Base-by-base conservation (phyloP, 192 early-diverging fungal genomes). In the Umbelopsis sp. region DNA sequence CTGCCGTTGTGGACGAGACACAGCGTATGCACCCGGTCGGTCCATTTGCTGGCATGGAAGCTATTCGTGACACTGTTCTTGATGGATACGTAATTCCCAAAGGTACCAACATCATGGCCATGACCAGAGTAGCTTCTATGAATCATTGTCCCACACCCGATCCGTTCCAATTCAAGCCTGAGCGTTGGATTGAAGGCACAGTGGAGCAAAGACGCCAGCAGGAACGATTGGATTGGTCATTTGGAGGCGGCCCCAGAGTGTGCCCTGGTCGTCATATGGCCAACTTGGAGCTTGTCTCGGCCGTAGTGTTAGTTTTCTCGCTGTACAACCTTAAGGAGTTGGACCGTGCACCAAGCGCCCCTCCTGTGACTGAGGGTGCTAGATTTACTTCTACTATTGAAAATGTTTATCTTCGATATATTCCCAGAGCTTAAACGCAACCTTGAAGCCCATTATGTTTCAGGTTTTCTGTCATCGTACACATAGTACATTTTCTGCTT, bases 211-310 rank as follows among this genome's bases (percentile, higher is more conserved):
- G 30, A 27, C 23, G 21, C 12, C 48, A 52, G n/a, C 48, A 49
- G 67, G 44, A 49, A 0, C 10, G 55, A 61, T 25, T 61, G 12
- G 55, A 61, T 25, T 61, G 55, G 55, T 27, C 55, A 30, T 61
- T 61, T 18, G 55, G 55, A 3, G 30, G 55, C 18, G 66, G 66
- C 16, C 66, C 66, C 1, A 23, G 66, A 47, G 27, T 67, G 16
- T 67, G 66, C 66, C 66, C 66, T 33, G 66, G 66, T 49, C 66
- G 66, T 18, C 66, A 67, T 46, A 27, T 67, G 66, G 66, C 66
- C 25, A 67, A 47, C n/a, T 33, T 67, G 23, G 66, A 67, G 66
- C 46, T 67, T 16, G 30, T 67, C 2, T 67, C 21, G 3, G 46
- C 27, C 25, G 21, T 41, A 25, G 48, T 67, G 3, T 15, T 67